Percentiles rank a stretch among this genome's conserved stretches.
Evolutionary conservation across 2,329 filamentous ascomycete species (phyloP).

Genomic region (Trichoderma guizhouense): DNA sequence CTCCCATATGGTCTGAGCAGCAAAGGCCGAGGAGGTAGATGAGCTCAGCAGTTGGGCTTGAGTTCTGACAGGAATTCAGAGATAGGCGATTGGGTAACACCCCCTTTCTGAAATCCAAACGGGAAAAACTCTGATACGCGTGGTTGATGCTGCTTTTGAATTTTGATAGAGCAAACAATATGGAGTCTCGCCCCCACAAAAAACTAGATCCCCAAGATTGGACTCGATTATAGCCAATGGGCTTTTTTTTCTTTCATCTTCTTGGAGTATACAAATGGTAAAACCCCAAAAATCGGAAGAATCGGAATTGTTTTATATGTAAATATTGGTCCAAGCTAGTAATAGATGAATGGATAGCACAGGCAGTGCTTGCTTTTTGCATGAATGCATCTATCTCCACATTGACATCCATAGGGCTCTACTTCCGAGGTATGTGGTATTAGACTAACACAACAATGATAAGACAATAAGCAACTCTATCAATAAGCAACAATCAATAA

Average conservation of each 20-base stretch:
- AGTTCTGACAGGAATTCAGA: neutral
- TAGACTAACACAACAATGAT: neutral
- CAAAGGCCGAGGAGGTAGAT: neutral
- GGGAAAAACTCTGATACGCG: neutral
- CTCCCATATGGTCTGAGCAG: neutral
- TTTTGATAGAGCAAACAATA: slow-evolving; percentile 1
- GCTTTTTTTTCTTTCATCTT: neutral
- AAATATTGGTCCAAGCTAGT: neutral
- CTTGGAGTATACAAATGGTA: neutral
- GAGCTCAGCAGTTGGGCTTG: neutral
- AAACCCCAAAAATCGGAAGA: neutral
- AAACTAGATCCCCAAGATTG: neutral
- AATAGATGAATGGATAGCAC: slow-evolving; percentile 6
- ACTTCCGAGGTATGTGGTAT: neutral
- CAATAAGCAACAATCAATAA: neutral
- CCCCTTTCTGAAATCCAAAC: neutral
- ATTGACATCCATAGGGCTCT: neutral
- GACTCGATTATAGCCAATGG: neutral
- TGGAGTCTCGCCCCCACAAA: neutral
- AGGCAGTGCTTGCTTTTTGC: neutral
- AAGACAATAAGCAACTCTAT: neutral
- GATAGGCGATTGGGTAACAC: neutral
- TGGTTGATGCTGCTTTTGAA: neutral
- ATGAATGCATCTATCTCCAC: neutral
- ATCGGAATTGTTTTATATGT: neutral